A percentile compares a stretch with the other conserved stretches of the same genome.
Evolutionary conservation across 73 alveolate species (phyloP).

Genomic region (Diophrys appendiculata): DNA sequence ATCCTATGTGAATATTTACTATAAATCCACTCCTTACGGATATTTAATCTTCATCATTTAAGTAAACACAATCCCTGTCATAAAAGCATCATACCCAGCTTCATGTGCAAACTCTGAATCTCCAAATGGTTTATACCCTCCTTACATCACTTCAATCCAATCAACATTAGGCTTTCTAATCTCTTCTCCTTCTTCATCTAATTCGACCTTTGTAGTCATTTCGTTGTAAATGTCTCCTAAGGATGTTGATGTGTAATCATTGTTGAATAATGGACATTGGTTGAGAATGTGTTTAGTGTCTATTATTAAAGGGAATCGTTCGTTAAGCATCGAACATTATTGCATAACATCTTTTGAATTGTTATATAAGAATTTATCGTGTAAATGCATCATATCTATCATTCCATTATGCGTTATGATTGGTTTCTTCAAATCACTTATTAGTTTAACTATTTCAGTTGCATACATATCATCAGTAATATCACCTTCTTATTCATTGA

Average conservation of each 20-base stretch:
- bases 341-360: not conserved
- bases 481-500: no score
- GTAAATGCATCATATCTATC: slow-evolving; percentile 10
- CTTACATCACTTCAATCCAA: not conserved
- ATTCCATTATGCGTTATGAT: slow-evolving; percentile 17
- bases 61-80: slow-evolving; percentile 27
- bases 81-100: slow-evolving; percentile 22
- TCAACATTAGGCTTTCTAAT: not conserved
- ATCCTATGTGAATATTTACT: no score
- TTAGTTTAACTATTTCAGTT: no score
- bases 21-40: no score
- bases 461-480: no score
- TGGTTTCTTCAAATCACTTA: no score
- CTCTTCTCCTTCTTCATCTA: not conserved
- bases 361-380: slow-evolving; percentile 13
- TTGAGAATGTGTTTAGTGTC: slow-evolving; percentile 18
- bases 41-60: no score
- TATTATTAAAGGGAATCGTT: not conserved
- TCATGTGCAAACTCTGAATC: slow-evolving; percentile 3
- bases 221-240: slow-evolving; percentile 17
- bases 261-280: not conserved
- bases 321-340: not conserved
- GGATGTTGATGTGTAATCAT: not conserved
- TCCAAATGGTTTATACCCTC: not conserved
- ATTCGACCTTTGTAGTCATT: not conserved